Percentiles rank a stretch among this genome's conserved stretches.
Conservation (phyloP, 306 rosid species). For the Cicer chorassanicum region DNA sequence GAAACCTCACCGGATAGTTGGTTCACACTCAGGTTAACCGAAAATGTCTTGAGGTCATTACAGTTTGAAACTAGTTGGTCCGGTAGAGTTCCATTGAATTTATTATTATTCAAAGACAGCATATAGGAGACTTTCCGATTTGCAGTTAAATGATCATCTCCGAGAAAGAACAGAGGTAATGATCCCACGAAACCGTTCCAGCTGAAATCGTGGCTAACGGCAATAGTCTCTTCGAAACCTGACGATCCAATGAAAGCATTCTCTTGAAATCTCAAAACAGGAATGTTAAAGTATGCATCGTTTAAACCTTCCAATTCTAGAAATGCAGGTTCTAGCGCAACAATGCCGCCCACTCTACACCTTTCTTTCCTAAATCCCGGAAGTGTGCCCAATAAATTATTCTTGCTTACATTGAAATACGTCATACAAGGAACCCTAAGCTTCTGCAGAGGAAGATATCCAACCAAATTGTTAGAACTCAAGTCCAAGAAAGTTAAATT, state of each 20-base stretch:
- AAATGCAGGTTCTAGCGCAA: conserved; percentile 39
- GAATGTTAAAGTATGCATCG: conserved; percentile 44
- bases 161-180: conserved; percentile 54
- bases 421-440: conserved; percentile 66
- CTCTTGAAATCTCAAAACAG: conserved; percentile 48
- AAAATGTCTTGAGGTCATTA: conserved; percentile 51
- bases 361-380: conserved; percentile 48
- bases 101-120: conserved; percentile 60
- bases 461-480: conserved; percentile 64
- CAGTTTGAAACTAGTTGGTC: conserved; percentile 55
- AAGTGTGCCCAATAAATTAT: conserved; percentile 60
- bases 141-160: conserved; percentile 37
- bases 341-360: conserved; percentile 29
- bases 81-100: conserved; percentile 58
- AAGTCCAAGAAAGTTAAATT: conserved; percentile 67
- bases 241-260: conserved; percentile 31
- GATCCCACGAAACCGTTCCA: conserved; percentile 54
- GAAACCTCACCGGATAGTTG: conserved; percentile 47
- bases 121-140: conserved; percentile 48
- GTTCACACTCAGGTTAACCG: conserved; percentile 64
- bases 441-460: conserved; percentile 49
- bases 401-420: conserved; percentile 68
- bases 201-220: conserved; percentile 58
- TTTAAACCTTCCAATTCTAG: conserved; percentile 39
- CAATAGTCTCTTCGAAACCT: conserved; percentile 43